Evolutionary conservation across 2,329 filamentous ascomycete genomes (phyloP).

Genomic region (Colletotrichum melonis): DNA sequence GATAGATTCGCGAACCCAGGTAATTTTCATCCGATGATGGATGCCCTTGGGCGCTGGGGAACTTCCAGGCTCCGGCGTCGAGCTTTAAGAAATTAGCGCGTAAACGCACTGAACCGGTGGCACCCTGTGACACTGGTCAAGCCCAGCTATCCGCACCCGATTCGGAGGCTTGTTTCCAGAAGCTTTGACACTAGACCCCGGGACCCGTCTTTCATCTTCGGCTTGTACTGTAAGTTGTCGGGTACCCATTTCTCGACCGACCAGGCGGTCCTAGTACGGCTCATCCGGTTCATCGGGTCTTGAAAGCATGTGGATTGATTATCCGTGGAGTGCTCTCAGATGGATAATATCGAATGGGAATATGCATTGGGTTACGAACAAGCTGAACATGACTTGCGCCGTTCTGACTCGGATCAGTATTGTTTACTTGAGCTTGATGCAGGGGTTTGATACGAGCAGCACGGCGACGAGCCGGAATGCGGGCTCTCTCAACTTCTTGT

Average conservation of each 20-base stretch:
- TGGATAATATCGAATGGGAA: not conserved
- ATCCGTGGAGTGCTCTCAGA: not conserved
- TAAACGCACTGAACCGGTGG: not conserved
- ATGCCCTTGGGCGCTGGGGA: no score
- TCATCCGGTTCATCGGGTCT: not conserved
- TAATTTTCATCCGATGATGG: conserved; percentile 18
- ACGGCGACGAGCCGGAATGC: not conserved
- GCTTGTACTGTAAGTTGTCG: not conserved
- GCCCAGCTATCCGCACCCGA: not conserved
- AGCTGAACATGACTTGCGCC: not conserved
- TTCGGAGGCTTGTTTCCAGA: conserved; percentile 9
- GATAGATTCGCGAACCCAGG: conserved; percentile 13
- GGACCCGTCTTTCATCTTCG: conserved; percentile 10
- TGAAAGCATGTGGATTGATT: not conserved
- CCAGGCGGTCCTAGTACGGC: conserved; percentile 1
- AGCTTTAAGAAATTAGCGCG: conserved; percentile 1
- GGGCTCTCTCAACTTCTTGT: not conserved
- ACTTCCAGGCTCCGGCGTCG: not conserved
- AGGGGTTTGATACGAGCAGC: not conserved
- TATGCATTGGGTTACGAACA: not conserved
- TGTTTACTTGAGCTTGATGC: not conserved
- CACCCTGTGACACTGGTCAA: not conserved
- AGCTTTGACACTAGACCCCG: conserved; percentile 22
- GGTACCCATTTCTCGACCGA: conserved; percentile 3
- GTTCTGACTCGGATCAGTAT: not conserved